Conservation (phyloP, 805 yeast species). For the Sporopachydermia lactativora region DNA sequence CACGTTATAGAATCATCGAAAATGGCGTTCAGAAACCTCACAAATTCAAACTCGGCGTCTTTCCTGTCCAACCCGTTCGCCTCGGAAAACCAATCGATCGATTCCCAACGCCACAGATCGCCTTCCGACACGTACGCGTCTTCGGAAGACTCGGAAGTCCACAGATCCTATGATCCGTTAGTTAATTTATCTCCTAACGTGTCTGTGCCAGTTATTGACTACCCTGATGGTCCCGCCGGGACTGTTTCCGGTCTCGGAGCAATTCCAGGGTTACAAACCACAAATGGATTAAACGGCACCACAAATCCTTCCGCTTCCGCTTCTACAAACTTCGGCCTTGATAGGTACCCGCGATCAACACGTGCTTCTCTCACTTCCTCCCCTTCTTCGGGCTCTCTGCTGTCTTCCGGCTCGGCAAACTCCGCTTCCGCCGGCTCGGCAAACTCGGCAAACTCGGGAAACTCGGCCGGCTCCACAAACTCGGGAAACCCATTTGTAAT, state of each 20-base stretch:
- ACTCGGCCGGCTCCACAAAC: too few relatives aligned
- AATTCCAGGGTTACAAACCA: neutral
- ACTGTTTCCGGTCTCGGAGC: neutral
- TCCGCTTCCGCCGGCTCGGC: too few relatives aligned
- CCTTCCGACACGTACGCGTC: neutral
- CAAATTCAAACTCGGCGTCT: neutral
- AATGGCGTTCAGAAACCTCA: conserved; percentile 1
- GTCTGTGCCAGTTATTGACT: neutral
- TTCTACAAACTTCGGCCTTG: neutral
- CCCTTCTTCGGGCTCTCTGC: neutral
- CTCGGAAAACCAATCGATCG: neutral
- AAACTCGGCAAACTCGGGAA: too few relatives aligned
- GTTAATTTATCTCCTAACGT: neutral
- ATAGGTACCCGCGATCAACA: neutral
- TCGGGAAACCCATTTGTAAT: neutral
- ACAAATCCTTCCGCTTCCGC: neutral
- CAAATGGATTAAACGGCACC: neutral
- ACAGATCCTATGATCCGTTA: neutral
- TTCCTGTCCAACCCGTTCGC: neutral
- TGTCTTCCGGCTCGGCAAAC: too few relatives aligned
- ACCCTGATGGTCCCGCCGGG: neutral
- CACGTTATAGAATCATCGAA: neutral
- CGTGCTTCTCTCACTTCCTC: neutral
- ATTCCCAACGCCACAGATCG: neutral
- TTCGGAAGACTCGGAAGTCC: neutral